Evolutionary conservation across 306 rosid genomes (phyloP), one percentile per base, ranked within the genome.

Genomic region (Rosa rugosa): DNA sequence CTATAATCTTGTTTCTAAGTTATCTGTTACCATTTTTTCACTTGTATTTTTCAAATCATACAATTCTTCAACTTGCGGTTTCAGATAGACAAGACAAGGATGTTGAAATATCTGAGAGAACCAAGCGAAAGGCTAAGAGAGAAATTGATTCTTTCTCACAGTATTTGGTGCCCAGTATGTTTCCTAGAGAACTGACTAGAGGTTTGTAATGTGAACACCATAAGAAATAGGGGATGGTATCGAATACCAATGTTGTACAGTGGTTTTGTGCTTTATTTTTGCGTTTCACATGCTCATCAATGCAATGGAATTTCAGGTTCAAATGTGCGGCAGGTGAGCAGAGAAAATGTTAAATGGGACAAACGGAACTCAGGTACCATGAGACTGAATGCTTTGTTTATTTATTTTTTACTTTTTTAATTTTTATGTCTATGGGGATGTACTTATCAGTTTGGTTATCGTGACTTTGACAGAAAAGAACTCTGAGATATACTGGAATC

Each of bases 111-210:
- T 87, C 90, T 18, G 89, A 87, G 80, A 83, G 34, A 84, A 75
- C 50, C 40, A 83, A 69, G 44, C 65, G 57, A 47, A 69, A 68
- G 72, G 53, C 69, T 20, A 72, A 20, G 13, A 79, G 87, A 69
- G 77, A 81, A 31, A 88, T 94, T 4, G 95, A 86, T 82, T 82
- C 93, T 51, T 84, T 90, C 41, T 75, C 89, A 38, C 91, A 90
- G 72, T 82, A 87, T 83, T 82, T 90, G 79, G 77, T 22, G 74
- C 82, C 72, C 60, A 77, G 78, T 9, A 75, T 41, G 18, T 90
- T 90, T 82, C 88, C 92, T 42, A 59, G 60, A 72, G 97, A 92
- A 82, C 79, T 92, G 77, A 83, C 84, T 73, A 81, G 63, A 81
- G 97, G 93, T 92, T 79, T 57, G 85, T 56, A 69, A n/a, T 71